These are phyloP conservation scores for Hansfordia pulvinata DNA, from an alignment of 2,329 filamentous ascomycete species.

Conservation along the genomic window DNA sequence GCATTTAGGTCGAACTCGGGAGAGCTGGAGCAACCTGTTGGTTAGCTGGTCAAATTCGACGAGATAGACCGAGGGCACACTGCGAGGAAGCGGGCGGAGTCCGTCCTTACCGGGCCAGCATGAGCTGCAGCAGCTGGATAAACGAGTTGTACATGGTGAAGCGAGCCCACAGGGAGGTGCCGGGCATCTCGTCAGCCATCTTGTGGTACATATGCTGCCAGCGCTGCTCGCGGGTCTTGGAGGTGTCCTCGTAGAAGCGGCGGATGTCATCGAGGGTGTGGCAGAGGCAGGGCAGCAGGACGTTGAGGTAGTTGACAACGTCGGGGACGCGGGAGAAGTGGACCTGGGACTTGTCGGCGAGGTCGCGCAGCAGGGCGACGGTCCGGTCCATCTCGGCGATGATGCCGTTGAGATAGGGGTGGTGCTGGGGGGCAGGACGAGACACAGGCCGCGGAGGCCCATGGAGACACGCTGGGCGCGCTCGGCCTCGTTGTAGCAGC, in stretches of 20 bases:
- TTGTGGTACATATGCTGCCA: slow-evolving; percentile 47
- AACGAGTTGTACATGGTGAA: slow-evolving; percentile 44
- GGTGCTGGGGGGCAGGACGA: slow-evolving; percentile 27
- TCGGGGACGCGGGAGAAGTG: slow-evolving; percentile 34
- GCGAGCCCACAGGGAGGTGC: slow-evolving; percentile 33
- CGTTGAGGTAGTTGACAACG: slow-evolving; percentile 39
- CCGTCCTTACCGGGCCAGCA: slow-evolving; percentile 33
- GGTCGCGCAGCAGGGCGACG: slow-evolving; percentile 32
- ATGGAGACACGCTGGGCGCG: slow-evolving; percentile 32
- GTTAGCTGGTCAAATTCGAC: too few species aligned
- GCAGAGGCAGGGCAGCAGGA: slow-evolving; percentile 41
- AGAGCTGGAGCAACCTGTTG: slow-evolving; percentile 23
- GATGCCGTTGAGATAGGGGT: slow-evolving; percentile 31
- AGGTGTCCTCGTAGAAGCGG: slow-evolving; percentile 33
- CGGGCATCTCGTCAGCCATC: slow-evolving; percentile 37
- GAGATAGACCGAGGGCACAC: too few species aligned
- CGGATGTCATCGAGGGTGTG: slow-evolving; percentile 39
- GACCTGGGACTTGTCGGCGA: slow-evolving; percentile 39
- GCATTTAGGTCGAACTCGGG: slow-evolving; percentile 41
- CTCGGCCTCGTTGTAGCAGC: slow-evolving; percentile 41
- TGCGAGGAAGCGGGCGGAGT: too few species aligned
- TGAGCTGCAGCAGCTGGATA: slow-evolving; percentile 30
- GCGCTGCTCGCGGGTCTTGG: slow-evolving; percentile 29
- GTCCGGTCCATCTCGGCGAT: slow-evolving; percentile 31
- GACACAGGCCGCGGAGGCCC: slow-evolving; percentile 34